Evolutionary conservation across 2,329 filamentous ascomycete genomes (phyloP), one percentile per base, ranked within the genome.

Genomic region (Aspergillus spinulosporus): DNA sequence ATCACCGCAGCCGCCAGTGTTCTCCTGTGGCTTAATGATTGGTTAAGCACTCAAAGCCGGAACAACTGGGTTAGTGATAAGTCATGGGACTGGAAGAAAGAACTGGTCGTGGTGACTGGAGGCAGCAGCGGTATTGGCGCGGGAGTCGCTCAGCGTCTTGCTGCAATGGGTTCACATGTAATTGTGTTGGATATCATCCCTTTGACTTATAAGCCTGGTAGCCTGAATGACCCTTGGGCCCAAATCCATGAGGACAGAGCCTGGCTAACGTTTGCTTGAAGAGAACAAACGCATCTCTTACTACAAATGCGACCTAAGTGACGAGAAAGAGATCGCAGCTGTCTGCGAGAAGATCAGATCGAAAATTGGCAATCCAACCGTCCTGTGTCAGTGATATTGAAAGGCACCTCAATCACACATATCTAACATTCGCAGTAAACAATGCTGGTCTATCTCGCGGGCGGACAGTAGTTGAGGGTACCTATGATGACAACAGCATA

Each of bases 41-140:
- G 40, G 8, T 28, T 66, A 2, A 64, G 58, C 9, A 15, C 6
- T 8, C 57, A 53, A 31, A 60, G 57, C 26, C 55, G 43, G 15
- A 66, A 57, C 21, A 71, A 59, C 15, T 67, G 61, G 49, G 58
- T 52, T 3, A 59, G 46, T 14, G 63, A 71, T 60, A 37, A 56
- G 15, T 55, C n/a, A 1, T 71, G 73, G 73, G 60, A 74, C 47
- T 78, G 75, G 74, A 61, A 67, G 4, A 66, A 67, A 3, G 77
- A 80, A 53, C 64, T 80, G 2, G 76, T 77, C 0, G 69, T 79
- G 3, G 72, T 80, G 1, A 79, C 77, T 1, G 77, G 77, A 3
- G 77, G 75, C 1, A 76, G 72, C 39, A 72, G 74, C 49, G 78
- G 77, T 2, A 78, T 80, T 46, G 77, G 77, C 1, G 63, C 64